These are phyloP conservation scores for Mycena sp. DNA, from an alignment of 1,284 basidiomycete genomes.

Conservation along the genomic window DNA sequence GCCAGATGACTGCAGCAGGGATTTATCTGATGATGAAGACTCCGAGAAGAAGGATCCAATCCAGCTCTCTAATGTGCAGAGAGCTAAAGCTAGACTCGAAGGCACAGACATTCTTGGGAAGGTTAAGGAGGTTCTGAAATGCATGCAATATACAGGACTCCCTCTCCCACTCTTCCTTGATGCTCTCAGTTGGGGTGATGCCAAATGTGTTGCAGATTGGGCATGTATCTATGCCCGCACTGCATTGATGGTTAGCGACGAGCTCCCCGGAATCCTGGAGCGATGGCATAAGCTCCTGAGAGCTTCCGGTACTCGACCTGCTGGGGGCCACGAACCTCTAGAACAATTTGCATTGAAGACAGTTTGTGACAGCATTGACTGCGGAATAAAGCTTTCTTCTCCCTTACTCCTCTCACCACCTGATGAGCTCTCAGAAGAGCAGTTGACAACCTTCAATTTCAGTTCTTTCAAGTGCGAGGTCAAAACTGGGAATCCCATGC, in stretches of 20 bases:
- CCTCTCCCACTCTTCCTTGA: neutral
- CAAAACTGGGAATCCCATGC: neutral
- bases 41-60: neutral
- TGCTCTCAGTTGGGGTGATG: constrained; percentile 1
- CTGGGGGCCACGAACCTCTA: too few relatives aligned
- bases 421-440: neutral
- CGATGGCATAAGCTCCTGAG: too few relatives aligned
- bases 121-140: neutral
- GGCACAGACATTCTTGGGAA: neutral
- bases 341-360: neutral
- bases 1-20: neutral
- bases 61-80: neutral
- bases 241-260: constrained; percentile 1
- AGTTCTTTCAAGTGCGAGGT: neutral
- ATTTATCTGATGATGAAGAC: neutral
- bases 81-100: neutral
- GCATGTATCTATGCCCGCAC: neutral
- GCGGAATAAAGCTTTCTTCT: neutral
- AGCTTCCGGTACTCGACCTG: too few relatives aligned
- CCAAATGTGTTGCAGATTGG: neutral
- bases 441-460: neutral
- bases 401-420: neutral
- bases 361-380: neutral
- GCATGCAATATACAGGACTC: neutral
- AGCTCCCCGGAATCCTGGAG: constrained; percentile 3